A percentile compares a stretch with the other conserved stretches of the same genome.
phyloP scores from a whole-genome alignment of 805 yeast species.

The Saccharomycopsis sp. region DNA sequence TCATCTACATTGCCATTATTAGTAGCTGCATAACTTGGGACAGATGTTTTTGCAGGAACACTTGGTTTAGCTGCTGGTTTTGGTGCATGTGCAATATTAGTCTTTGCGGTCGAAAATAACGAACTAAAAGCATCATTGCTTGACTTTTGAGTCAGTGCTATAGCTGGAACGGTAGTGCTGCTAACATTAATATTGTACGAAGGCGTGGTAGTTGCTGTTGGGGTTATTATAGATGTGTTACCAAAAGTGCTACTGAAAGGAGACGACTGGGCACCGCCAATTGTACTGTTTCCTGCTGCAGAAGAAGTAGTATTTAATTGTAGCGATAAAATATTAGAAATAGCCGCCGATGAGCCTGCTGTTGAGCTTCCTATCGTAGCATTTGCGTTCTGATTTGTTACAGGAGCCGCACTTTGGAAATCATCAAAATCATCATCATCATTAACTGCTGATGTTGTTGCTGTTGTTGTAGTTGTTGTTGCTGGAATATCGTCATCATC shows the following conservation, averaged over 20 bases:
- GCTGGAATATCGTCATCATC: constrained; percentile 29
- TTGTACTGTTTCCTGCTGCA: background rate
- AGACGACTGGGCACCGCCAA: background rate
- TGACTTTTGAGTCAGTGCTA: constrained; percentile 35
- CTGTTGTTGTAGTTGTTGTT: constrained; percentile 22
- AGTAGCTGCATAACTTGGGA: background rate
- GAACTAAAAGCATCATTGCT: constrained; percentile 65
- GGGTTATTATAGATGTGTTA: constrained; percentile 20
- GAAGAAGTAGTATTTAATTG: background rate
- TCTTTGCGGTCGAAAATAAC: constrained; percentile 58
- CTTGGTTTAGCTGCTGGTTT: background rate
- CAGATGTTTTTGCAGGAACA: background rate
- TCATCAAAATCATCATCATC: constrained; percentile 77
- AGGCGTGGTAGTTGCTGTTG: constrained; percentile 9
- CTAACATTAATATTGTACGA: constrained; percentile 3
- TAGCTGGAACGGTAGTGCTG: constrained; percentile 29
- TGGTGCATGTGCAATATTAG: constrained; percentile 23
- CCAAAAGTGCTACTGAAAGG: constrained; percentile 19
- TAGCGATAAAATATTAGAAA: constrained; percentile 26
- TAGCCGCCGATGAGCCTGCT: constrained; percentile 24
- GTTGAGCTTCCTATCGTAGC: constrained; percentile 25
- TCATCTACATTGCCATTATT: constrained; percentile 2
- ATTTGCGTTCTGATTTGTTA: constrained; percentile 28
- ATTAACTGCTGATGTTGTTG: constrained; percentile 34
- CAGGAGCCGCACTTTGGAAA: constrained; percentile 63